A percentile compares a stretch with the other conserved stretches of the same genome.
Evolutionary conservation across 805 yeast genomes (phyloP).

Genomic region (Cyberlindnera amylophila): DNA sequence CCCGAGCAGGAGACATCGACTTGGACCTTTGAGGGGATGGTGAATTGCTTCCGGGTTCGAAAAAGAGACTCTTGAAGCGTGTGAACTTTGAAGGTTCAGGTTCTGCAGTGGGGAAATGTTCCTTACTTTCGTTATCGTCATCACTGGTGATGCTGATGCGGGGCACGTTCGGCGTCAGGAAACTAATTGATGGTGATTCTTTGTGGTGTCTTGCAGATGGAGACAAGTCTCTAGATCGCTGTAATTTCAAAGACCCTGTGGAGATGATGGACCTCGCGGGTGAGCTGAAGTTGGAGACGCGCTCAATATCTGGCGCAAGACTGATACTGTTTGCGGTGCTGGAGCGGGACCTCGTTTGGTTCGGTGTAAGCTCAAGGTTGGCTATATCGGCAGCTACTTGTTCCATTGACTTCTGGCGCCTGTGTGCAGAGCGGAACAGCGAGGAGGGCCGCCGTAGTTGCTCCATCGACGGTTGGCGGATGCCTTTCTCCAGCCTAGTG

Average conservation of each 20-base stretch:
- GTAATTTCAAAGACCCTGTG: neutral
- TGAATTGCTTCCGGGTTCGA: constrained; percentile 10
- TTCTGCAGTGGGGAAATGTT: constrained; percentile 4
- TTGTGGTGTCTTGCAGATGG: neutral
- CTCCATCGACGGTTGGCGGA: constrained; percentile 12
- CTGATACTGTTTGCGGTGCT: constrained; percentile 5
- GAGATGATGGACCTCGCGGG: constrained; percentile 22
- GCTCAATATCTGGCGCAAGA: constrained; percentile 12
- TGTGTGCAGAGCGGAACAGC: constrained; percentile 7
- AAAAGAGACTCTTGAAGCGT: constrained; percentile 15
- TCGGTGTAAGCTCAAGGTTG: constrained; percentile 1
- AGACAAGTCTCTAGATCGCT: neutral
- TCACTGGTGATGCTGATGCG: constrained; percentile 6
- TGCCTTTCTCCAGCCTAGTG: constrained; percentile 11
- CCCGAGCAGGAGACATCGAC: neutral
- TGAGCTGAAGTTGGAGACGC: constrained; percentile 19
- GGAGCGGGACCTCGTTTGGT: constrained; percentile 3
- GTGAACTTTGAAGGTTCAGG: constrained; percentile 14
- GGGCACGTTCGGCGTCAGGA: constrained; percentile 6
- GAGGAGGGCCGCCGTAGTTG: constrained; percentile 11
- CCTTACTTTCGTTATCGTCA: neutral
- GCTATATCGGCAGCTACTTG: neutral
- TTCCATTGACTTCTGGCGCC: constrained; percentile 12
- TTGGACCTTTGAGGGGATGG: constrained; percentile 1
- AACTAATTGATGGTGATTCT: constrained; percentile 1